These are phyloP conservation scores for Heracleum sosnowskyi DNA, from an alignment of 129 eudicot species.

Conservation along the genomic window DNA sequence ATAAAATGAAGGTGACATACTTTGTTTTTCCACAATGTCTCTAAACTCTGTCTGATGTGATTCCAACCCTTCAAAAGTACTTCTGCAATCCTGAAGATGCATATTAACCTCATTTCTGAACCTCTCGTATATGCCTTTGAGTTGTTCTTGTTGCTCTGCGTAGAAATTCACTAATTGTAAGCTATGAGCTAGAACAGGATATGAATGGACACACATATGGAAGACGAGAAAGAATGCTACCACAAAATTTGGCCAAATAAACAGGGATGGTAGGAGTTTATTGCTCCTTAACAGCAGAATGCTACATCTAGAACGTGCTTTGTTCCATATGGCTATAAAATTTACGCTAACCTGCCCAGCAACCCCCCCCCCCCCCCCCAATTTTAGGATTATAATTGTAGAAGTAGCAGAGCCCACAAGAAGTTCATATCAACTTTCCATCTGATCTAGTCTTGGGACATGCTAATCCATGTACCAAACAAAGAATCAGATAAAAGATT, in stretches of 20 bases:
- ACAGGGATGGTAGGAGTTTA: background rate
- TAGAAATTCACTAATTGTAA: background rate
- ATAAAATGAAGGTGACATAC: constrained; percentile 28
- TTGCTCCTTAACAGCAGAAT: background rate
- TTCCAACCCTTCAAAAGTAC: constrained; percentile 61
- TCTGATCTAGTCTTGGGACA: background rate
- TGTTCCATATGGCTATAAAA: background rate
- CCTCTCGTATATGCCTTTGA: constrained; percentile 48
- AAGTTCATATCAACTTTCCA: background rate
- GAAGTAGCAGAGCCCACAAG: background rate
- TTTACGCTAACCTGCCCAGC: background rate
- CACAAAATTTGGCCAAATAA: background rate
- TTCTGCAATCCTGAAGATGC: constrained; percentile 52
- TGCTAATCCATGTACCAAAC: background rate
- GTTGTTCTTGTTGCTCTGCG: constrained; percentile 72
- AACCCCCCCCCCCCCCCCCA: background rate
- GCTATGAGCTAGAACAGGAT: background rate
- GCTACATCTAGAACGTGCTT: background rate
- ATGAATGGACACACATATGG: background rate
- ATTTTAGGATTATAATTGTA: background rate
- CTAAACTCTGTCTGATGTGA: constrained; percentile 52
- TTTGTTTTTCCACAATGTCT: constrained; percentile 57
- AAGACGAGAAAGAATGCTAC: background rate
- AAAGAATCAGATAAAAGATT: background rate
- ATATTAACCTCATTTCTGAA: constrained; percentile 59